A percentile compares a stretch with the other conserved stretches of the same genome.
Evolutionary conservation across 495 filamentous ascomycete genomes (phyloP).

Genomic region (Penicillium canescens): DNA sequence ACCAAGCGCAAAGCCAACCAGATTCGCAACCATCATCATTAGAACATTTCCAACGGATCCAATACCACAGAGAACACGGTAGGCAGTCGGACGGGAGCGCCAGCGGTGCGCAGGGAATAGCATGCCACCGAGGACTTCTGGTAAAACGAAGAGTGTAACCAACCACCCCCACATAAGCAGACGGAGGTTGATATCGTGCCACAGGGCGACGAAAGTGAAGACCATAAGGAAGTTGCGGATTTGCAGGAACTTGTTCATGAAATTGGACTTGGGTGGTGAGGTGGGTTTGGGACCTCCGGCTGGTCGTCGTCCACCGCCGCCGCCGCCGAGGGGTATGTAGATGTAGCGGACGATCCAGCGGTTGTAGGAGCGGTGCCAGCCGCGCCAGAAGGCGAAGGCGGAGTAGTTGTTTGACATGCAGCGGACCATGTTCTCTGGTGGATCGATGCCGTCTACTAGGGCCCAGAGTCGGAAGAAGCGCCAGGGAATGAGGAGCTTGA

Average conservation of each 20-base stretch:
- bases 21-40: conserved; percentile 94
- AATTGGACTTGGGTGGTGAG: conserved; percentile 19
- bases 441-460: conserved; percentile 85
- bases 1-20: conserved; percentile 93
- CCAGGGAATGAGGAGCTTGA: conserved; percentile 96
- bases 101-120: conserved; percentile 73
- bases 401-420: conserved; percentile 96
- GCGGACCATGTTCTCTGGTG: conserved; percentile 97
- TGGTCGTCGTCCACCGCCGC: conserved; percentile 32
- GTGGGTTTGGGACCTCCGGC: conserved; percentile 14
- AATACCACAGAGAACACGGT: conserved; percentile 79
- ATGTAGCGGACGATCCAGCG: conserved; percentile 93
- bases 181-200: conserved; percentile 95
- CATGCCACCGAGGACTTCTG: conserved; percentile 71
- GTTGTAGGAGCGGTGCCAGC: conserved; percentile 94
- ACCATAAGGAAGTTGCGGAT: conserved; percentile 76
- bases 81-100: conserved; percentile 63
- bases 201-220: conserved; percentile 96
- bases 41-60: conserved; percentile 84
- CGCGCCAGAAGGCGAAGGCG: conserved; percentile 89
- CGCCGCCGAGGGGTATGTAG: conserved; percentile 86
- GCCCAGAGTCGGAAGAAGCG: conserved; percentile 97
- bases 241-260: conserved; percentile 32
- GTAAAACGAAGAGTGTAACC: conserved; percentile 87
- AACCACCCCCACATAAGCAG: conserved; percentile 97